Evolutionary conservation across 345 rosid genomes (phyloP), one percentile per base, ranked within the genome.

Genomic region (Cardamine resedifolia): DNA sequence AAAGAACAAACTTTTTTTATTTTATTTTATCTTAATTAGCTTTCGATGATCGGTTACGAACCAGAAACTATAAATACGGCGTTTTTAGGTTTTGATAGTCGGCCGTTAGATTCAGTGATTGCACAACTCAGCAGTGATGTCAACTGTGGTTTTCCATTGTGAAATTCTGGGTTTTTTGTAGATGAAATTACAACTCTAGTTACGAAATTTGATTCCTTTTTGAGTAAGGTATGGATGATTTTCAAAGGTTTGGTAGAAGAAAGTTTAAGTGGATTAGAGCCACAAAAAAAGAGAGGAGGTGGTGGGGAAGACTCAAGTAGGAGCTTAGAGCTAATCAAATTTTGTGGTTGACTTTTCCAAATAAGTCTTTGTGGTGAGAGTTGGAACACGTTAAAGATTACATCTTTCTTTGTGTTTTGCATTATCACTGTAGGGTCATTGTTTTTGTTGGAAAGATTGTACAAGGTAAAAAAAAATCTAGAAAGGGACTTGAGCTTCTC

Each of bases 331-430:
- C 41, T 56, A 15, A 15, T 53, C 36, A 27, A 67, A 61, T 68
- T 66, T 16, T 68, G 64, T 75, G 58, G 74, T 75, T 68, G 79
- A 60, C 74, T 75, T 75, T 75, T 62, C 73, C 70, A 43, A 39
- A 53, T 75, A 19, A 3, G 0, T 33, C 38, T 55, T 74, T 69
- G 64, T 75, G 79, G 66, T 61, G 12, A 62, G 64, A 61, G 58
- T 61, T 68, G 16, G 31, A 11, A 53, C 65, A 75, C 79, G 58
- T 75, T 67, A 45, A 66, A 18, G 36, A 30, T 45, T 7, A 39
- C 10, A 67, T 74, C 56, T 66, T 73, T 62, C 39, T 43, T 49
- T 58, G 61, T 23, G 24, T 23, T 38, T 74, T 49, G 49, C 52
- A 50, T 45, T 28, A 14, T 60, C 23, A 19, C 30, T 20, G 70